Conservation (phyloP, 345 rosid genomes). For the Laguncularia racemosa region DNA sequence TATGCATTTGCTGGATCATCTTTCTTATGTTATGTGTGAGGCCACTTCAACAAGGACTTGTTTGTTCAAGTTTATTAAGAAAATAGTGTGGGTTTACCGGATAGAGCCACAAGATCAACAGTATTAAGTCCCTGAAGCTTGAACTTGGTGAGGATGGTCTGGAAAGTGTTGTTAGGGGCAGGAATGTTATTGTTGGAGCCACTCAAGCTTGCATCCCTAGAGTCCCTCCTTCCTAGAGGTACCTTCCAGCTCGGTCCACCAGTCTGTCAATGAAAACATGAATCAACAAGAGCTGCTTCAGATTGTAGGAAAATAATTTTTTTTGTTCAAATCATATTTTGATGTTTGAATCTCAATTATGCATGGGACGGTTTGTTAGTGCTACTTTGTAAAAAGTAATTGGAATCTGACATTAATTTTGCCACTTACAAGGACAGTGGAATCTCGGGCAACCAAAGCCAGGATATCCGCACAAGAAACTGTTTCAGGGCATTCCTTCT, state of each 20-base stretch:
- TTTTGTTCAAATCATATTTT: too few species aligned
- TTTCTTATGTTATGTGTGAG: too few species aligned
- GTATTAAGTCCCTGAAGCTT: conserved; percentile 52
- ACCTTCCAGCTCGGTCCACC: conserved; percentile 92
- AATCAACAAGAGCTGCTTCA: background rate
- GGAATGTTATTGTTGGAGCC: conserved; percentile 79
- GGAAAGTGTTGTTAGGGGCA: conserved; percentile 61
- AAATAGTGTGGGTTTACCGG: conserved; percentile 34
- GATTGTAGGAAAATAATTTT: background rate
- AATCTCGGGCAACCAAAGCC: conserved; percentile 83
- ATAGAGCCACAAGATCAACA: conserved; percentile 77
- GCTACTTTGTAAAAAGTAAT: background rate
- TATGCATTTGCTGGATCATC: too few species aligned
- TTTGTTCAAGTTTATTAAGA: too few species aligned
- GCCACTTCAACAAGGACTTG: too few species aligned
- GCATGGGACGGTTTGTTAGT: too few species aligned
- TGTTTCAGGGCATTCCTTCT: conserved; percentile 62
- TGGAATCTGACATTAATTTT: background rate
- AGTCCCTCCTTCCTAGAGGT: conserved; percentile 83
- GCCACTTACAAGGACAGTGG: conserved; percentile 67
- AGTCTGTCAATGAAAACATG: conserved; percentile 23
- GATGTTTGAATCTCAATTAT: too few species aligned
- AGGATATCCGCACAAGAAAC: conserved; percentile 87
- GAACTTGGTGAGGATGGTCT: conserved; percentile 63
- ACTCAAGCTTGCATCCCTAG: conserved; percentile 61